These are phyloP conservation scores for Kwoniella botswanensis DNA, from an alignment of 768 basidiomycete genomes.

Conservation along the genomic window DNA sequence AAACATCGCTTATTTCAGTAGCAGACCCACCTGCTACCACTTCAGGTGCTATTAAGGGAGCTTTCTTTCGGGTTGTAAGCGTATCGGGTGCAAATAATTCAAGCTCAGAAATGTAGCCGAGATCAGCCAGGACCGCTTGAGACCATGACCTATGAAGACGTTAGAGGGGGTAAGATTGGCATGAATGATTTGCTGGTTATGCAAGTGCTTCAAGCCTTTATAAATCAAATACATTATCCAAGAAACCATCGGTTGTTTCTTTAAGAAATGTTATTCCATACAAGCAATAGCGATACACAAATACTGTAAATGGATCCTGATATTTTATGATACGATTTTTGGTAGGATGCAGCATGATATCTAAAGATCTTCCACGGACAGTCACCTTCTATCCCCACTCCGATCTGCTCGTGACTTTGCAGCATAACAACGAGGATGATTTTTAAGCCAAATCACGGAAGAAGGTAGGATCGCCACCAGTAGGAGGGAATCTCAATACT, in stretches of 20 bases:
- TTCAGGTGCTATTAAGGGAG: slow-evolving; percentile 1
- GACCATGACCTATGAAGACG: neutral
- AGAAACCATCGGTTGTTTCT: too few species aligned
- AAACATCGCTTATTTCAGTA: neutral
- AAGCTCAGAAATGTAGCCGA: slow-evolving; percentile 8
- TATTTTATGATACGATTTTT: too few species aligned
- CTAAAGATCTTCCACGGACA: too few species aligned
- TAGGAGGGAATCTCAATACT: slow-evolving; percentile 10
- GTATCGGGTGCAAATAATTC: too few species aligned
- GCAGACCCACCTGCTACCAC: neutral
- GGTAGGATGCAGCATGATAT: too few species aligned
- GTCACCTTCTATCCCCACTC: too few species aligned
- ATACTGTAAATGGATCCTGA: too few species aligned
- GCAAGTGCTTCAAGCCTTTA: slow-evolving; percentile 4
- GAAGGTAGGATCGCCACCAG: slow-evolving; percentile 14
- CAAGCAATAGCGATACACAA: too few species aligned
- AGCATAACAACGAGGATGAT: too few species aligned
- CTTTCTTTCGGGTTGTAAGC: neutral
- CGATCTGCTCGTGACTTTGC: too few species aligned
- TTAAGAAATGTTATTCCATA: too few species aligned
- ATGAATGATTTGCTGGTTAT: slow-evolving; percentile 4
- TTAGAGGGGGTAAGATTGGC: slow-evolving; percentile 1
- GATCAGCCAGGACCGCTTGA: slow-evolving; percentile 6
- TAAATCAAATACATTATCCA: too few species aligned
- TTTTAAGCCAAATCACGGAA: slow-evolving; percentile 5